Evolutionary conservation across 164 flowering plant species (phyloP), one percentile per base, ranked within the genome.

Genomic region (Berberis thunbergii): DNA sequence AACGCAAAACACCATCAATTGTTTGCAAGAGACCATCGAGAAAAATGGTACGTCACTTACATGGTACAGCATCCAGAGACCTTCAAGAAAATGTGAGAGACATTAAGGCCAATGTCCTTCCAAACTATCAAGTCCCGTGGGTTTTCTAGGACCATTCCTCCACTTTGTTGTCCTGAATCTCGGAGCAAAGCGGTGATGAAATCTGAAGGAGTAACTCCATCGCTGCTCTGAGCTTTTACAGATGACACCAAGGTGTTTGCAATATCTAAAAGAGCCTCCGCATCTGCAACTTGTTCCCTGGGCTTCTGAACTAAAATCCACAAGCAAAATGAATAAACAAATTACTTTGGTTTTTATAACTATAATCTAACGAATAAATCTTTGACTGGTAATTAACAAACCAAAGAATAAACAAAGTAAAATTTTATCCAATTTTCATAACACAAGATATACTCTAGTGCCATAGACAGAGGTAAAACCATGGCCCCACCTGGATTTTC

Each of bases 221-320:
- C 89, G 64, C 64, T 77, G 53, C 72, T 53, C 6, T 79, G 81
- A 38, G 86, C 74, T 71, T 74, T 80, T 2, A 84, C 91, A 59
- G 91, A 82, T 2, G 79, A 56, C 43, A 78, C 78, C 71, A 94
- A 72, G 0, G 89, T 75, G 72, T 71, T 87, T 12, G 97, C 70
- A 42, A 94, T 80, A 66, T 83, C 95, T 59, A 87, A 70, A 11
- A 94, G 74, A 5, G 95, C 88, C 70, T 91, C 93, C n/a, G 97
- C 97, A 79, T 94, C 98, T 10, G 93, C 94, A 55, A 94, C 89
- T 72, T 94, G 98, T 57, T 94, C 98, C 64, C 96, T 80, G 4
- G 98, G 97, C 66, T 84, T 87, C 67, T 78, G 80, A 65, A 94
- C 98, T 91, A 81, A 65, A 75, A 65, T 12, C 64, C 63, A 41